These are phyloP conservation scores for Podospora appendiculata DNA, from an alignment of 495 filamentous ascomycete species.

Conservation along the genomic window DNA sequence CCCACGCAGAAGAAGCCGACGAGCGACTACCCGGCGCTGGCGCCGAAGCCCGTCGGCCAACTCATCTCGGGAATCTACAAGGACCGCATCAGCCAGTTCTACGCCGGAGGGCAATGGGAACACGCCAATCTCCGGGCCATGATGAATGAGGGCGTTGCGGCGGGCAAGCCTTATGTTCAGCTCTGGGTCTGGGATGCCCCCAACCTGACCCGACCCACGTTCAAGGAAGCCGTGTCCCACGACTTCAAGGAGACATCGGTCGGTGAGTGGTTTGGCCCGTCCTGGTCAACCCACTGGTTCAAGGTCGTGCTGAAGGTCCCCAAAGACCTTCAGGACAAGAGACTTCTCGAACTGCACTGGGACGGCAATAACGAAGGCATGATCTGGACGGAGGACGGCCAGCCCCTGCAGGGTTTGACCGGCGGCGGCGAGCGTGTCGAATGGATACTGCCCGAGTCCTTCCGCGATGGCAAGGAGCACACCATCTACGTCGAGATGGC, in stretches of 20 bases:
- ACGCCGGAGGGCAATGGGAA: constrained; percentile 70
- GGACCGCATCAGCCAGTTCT: constrained; percentile 76
- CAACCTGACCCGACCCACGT: constrained; percentile 70
- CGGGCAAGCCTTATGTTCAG: constrained; percentile 68
- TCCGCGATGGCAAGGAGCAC: constrained; percentile 77
- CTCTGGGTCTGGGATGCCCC: constrained; percentile 84
- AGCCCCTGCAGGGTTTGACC: constrained; percentile 84
- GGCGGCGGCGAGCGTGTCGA: constrained; percentile 84
- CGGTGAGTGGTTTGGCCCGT: constrained; percentile 79
- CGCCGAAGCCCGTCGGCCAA: constrained; percentile 56
- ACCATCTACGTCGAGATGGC: constrained; percentile 95
- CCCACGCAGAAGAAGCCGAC: constrained; percentile 18
- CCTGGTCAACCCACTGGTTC: constrained; percentile 99
- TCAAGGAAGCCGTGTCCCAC: constrained; percentile 77
- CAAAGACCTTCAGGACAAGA: constrained; percentile 56
- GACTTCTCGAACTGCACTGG: constrained; percentile 89
- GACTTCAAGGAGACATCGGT: constrained; percentile 69
- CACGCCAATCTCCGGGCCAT: constrained; percentile 69
- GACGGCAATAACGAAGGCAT: constrained; percentile 87
- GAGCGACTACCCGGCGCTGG: constrained; percentile 39
- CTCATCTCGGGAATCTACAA: constrained; percentile 83
- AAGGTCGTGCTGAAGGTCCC: constrained; percentile 73
- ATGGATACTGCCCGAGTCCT: constrained; percentile 79
- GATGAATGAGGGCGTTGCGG: constrained; percentile 65
- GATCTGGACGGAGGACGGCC: constrained; percentile 82